Evolutionary conservation across 345 rosid genomes (phyloP).

Genomic region (Limnanthes douglasii): DNA sequence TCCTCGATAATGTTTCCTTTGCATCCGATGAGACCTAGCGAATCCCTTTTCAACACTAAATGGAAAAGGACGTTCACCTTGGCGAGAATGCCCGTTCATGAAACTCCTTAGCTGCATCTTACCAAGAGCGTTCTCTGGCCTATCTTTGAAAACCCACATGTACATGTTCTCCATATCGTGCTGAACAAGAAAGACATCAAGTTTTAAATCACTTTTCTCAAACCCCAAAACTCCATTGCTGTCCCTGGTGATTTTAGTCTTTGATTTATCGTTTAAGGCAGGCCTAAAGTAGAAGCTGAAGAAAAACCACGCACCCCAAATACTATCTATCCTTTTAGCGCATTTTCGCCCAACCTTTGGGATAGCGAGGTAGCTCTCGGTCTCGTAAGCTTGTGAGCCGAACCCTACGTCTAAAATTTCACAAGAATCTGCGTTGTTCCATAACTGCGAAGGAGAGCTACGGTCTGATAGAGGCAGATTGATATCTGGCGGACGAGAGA

Average conservation of each 20-base stretch:
- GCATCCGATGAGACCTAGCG: constrained; percentile 94
- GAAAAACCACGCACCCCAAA: constrained; percentile 99
- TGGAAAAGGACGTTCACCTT: constrained; percentile 85
- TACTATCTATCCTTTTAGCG: constrained; percentile 65
- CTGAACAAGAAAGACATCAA: constrained; percentile 84
- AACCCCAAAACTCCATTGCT: constrained; percentile 69
- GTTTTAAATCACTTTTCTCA: constrained; percentile 76
- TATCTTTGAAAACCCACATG: constrained; percentile 97
- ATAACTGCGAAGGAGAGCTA: constrained; percentile 65
- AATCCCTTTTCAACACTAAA: constrained; percentile 93
- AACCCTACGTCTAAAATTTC: constrained; percentile 81
- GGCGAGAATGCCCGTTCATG: constrained; percentile 98
- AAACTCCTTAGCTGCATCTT: constrained; percentile 98
- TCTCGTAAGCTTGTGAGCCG: constrained; percentile 57
- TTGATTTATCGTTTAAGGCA: constrained; percentile 69
- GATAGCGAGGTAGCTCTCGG: constrained; percentile 40
- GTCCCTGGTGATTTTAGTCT: constrained; percentile 54
- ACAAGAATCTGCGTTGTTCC: constrained; percentile 42
- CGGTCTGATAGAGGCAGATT: constrained; percentile 80
- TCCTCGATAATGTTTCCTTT: constrained; percentile 93
- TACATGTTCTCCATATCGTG: constrained; percentile 99
- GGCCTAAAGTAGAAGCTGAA: constrained; percentile 93
- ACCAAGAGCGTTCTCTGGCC: constrained; percentile 94
- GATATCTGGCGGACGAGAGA: constrained; percentile 84
- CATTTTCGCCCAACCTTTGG: constrained; percentile 64